Percentiles rank a stretch among this genome's conserved stretches.
Evolutionary conservation across 2,329 filamentous ascomycete genomes (phyloP).

Genomic region (Penicillium capsulatum): DNA sequence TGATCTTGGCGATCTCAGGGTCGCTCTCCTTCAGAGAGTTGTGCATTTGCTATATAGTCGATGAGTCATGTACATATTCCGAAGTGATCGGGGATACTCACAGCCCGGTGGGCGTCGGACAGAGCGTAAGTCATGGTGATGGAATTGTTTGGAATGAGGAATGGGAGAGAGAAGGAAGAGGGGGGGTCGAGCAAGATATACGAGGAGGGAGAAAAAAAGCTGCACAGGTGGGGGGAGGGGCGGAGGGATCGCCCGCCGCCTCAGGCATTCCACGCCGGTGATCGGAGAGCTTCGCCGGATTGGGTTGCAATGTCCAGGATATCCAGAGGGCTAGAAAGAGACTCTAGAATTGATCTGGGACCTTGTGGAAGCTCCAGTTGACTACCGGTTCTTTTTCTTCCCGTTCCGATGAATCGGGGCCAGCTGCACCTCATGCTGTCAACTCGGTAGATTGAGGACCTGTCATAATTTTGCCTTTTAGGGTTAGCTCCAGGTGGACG

Average conservation of each 20-base stretch:
- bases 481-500: too few relatives aligned
- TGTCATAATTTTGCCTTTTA: too few relatives aligned
- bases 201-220: constrained; percentile 11
- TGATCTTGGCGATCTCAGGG: constrained; percentile 91
- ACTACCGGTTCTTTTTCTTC: too few relatives aligned
- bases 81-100: constrained; percentile 37
- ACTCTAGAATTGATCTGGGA: too few relatives aligned
- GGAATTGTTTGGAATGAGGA: constrained; percentile 1
- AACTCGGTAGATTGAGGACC: too few relatives aligned
- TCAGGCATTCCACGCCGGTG: constrained; percentile 12
- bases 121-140: constrained; percentile 57
- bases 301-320: constrained; percentile 5
- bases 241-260: constrained; percentile 17
- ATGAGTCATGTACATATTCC: constrained; percentile 32
- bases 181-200: constrained; percentile 5
- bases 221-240: constrained; percentile 20
- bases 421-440: too few relatives aligned
- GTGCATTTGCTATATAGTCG: constrained; percentile 75
- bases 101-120: constrained; percentile 62
- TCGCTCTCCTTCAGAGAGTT: constrained; percentile 87
- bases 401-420: too few relatives aligned
- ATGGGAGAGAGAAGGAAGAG: constrained; percentile 4
- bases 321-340: too few relatives aligned
- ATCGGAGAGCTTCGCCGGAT: constrained; percentile 18
- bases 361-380: too few relatives aligned